A percentile compares a stretch with the other conserved stretches of the same genome.
These are phyloP conservation scores for Flaveria trinervia DNA, from an alignment of 129 eudicot genomes.

Conservation along the genomic window DNA sequence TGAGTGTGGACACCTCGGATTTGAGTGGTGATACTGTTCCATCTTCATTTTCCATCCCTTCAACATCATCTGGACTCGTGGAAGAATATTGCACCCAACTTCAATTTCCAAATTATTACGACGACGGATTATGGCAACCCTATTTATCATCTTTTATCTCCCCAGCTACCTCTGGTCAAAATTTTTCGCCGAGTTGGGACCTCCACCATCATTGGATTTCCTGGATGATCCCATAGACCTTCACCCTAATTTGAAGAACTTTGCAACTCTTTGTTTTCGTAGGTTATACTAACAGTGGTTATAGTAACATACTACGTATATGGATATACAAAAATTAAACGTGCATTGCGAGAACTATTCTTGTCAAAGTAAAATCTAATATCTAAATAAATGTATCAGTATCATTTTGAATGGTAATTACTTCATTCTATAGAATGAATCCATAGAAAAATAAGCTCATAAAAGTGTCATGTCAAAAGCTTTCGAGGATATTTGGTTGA, in stretches of 20 bases:
- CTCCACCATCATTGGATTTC: constrained; percentile 57
- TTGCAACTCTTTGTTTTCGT: constrained; percentile 31
- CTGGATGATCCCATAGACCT: constrained; percentile 29
- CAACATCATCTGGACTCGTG: too few species aligned
- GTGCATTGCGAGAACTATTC: too few species aligned
- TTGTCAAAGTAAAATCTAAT: too few species aligned
- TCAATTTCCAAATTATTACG: constrained; percentile 27
- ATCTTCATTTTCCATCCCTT: constrained; percentile 47
- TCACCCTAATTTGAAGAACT: constrained; percentile 39
- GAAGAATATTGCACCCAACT: too few species aligned
- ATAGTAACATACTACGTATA: too few species aligned
- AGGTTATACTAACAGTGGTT: neutral
- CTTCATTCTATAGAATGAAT: too few species aligned
- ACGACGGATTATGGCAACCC: constrained; percentile 38
- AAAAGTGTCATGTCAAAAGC: too few species aligned
- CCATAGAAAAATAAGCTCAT: too few species aligned
- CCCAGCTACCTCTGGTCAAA: constrained; percentile 49
- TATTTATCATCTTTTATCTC: constrained; percentile 54
- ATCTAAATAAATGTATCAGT: too few species aligned
- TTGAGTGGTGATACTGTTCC: constrained; percentile 24
- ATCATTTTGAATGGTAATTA: too few species aligned
- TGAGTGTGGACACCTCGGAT: constrained; percentile 50
- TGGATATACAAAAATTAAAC: too few species aligned
- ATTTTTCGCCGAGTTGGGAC: constrained; percentile 43
- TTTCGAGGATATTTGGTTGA: too few species aligned